Evolutionary conservation across 2,329 filamentous ascomycete species (phyloP).

Genomic region (Periconia sp.): DNA sequence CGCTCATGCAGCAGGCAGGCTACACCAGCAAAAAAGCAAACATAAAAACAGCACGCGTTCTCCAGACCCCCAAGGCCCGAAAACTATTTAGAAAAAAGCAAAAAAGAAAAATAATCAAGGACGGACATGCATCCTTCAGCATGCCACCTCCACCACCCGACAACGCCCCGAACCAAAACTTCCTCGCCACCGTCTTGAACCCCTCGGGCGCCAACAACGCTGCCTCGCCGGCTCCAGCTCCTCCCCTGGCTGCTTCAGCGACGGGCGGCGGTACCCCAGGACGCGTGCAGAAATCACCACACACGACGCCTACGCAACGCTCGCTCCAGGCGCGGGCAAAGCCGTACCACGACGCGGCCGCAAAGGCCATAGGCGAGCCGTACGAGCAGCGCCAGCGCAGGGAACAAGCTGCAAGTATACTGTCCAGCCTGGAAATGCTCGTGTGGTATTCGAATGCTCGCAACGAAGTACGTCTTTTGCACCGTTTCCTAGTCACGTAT

Average conservation of each 20-base stretch:
- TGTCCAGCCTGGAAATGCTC: constrained; percentile 45
- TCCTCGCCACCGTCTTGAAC: constrained; percentile 14
- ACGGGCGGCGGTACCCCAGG: not conserved
- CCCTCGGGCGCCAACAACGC: constrained; percentile 8
- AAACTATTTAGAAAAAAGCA: no score
- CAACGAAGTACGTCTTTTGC: constrained; percentile 38
- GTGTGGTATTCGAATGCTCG: constrained; percentile 39
- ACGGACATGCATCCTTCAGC: constrained; percentile 2
- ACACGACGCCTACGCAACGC: constrained; percentile 29
- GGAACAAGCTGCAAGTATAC: constrained; percentile 36
- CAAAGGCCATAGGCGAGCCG: constrained; percentile 19
- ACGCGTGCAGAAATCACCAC: not conserved
- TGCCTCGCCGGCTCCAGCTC: no score
- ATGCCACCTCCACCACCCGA: constrained; percentile 10
- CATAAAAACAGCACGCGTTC: no score
- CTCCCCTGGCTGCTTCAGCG: not conserved
- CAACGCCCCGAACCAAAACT: constrained; percentile 6
- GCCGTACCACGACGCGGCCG: constrained; percentile 7
- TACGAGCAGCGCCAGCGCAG: constrained; percentile 36
- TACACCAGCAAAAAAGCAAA: no score
- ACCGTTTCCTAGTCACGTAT: not conserved
- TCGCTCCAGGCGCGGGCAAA: constrained; percentile 36
- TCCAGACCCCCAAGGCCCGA: no score
- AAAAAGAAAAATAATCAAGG: no score
- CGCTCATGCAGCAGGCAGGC: no score